These are phyloP conservation scores for Aspergillus carbonarius DNA, from an alignment of 2,329 filamentous ascomycete species.

Conservation along the genomic window DNA sequence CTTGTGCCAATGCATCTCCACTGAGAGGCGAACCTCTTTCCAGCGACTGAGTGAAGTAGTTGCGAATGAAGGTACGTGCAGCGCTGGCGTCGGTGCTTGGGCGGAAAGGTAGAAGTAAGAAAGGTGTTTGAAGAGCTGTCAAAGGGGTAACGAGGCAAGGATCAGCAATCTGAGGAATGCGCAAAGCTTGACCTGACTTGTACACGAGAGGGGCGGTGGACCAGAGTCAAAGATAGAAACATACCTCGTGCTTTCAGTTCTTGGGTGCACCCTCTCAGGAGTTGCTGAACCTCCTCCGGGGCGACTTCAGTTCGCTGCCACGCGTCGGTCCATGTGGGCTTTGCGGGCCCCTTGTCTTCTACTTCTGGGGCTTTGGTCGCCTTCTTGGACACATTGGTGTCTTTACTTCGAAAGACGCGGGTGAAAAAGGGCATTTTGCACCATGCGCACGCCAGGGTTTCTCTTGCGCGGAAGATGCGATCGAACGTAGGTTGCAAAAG, in stretches of 20 bases:
- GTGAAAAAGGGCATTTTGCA: slow-evolving; percentile 58
- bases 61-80: slow-evolving; percentile 86
- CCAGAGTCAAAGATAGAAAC: slow-evolving; percentile 13
- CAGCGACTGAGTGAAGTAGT: slow-evolving; percentile 76
- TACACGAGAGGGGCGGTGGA: slow-evolving; percentile 20
- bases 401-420: slow-evolving; percentile 70
- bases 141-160: slow-evolving; percentile 21
- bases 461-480: slow-evolving; percentile 19
- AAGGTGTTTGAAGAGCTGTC: slow-evolving; percentile 81
- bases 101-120: slow-evolving; percentile 90
- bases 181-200: slow-evolving; percentile 18
- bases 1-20: slow-evolving; percentile 73
- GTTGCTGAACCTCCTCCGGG: slow-evolving; percentile 85
- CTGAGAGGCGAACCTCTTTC: slow-evolving; percentile 57
- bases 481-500: slow-evolving; percentile 5
- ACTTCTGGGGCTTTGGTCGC: slow-evolving; percentile 52
- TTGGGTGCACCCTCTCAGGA: slow-evolving; percentile 78
- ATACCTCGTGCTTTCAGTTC: slow-evolving; percentile 94
- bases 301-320: slow-evolving; percentile 80
- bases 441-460: slow-evolving; percentile 12
- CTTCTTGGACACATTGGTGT: slow-evolving; percentile 64
- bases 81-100: slow-evolving; percentile 89
- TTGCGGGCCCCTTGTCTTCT: slow-evolving; percentile 57
- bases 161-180: slow-evolving; percentile 34
- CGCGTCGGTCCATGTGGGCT: slow-evolving; percentile 82